These are phyloP conservation scores for Brassica juncea DNA, from an alignment of 345 rosid species.

Conservation along the genomic window DNA sequence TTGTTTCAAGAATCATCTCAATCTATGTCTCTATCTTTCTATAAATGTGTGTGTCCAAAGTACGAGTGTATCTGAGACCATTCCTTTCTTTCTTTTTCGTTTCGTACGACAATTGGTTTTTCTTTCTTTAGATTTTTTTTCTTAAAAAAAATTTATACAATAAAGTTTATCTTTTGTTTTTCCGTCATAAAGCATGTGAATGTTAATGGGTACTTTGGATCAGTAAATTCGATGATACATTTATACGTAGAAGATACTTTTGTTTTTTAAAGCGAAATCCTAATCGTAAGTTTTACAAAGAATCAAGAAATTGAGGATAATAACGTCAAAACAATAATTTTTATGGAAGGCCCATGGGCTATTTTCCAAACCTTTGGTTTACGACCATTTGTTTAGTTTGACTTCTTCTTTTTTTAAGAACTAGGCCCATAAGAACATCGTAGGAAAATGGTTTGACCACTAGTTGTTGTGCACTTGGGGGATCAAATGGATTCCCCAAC, in stretches of 20 bases:
- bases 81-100: slow-evolving; percentile 15
- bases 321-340: background rate
- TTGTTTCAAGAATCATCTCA: slow-evolving; percentile 22
- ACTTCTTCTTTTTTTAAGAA: background rate
- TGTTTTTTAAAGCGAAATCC: background rate
- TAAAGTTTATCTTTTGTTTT: slow-evolving; percentile 8
- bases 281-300: background rate
- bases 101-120: slow-evolving; percentile 29
- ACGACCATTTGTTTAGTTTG: background rate
- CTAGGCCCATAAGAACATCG: slow-evolving; percentile 7
- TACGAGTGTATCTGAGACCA: slow-evolving; percentile 19
- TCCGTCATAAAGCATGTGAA: slow-evolving; percentile 11
- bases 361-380: background rate
- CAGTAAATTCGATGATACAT: background rate
- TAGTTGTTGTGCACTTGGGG: background rate
- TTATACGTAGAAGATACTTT: background rate
- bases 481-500: background rate
- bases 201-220: background rate
- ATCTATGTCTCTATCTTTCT: slow-evolving; percentile 30
- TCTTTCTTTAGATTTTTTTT: slow-evolving; percentile 2
- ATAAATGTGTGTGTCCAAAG: slow-evolving; percentile 25
- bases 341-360: background rate
- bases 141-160: background rate
- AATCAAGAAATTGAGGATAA: background rate
- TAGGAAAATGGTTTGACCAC: background rate